Evolutionary conservation across 495 filamentous ascomycete species (phyloP).

Genomic region (Parmelia sp.): DNA sequence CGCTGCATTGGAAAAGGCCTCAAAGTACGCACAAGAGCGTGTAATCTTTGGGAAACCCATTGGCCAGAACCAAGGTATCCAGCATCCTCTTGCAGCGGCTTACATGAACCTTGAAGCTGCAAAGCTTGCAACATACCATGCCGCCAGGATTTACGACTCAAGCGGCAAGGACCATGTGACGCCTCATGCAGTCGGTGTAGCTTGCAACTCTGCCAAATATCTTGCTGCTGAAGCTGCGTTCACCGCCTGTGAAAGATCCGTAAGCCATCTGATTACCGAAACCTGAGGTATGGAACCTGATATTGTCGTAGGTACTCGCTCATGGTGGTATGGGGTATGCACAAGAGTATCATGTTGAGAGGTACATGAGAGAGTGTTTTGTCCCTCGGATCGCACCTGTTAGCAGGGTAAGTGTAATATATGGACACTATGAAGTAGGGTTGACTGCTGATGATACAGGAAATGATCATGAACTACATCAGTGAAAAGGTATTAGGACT

Average conservation of each 20-base stretch:
- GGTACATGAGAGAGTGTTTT: slow-evolving; percentile 66
- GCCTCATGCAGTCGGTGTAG: slow-evolving; percentile 59
- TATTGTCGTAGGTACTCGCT: slow-evolving; percentile 36
- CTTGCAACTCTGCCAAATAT: slow-evolving; percentile 71
- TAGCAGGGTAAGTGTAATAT: slow-evolving; percentile 43
- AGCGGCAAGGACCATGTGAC: slow-evolving; percentile 30
- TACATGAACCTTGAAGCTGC: slow-evolving; percentile 78
- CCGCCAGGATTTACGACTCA: slow-evolving; percentile 63
- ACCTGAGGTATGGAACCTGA: not conserved
- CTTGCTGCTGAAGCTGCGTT: slow-evolving; percentile 74
- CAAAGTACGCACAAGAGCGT: slow-evolving; percentile 61
- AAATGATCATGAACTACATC: slow-evolving; percentile 80
- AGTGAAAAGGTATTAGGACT: slow-evolving; percentile 61
- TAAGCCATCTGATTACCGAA: not conserved
- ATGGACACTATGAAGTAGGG: not conserved
- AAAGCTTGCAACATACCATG: slow-evolving; percentile 72
- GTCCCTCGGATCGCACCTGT: slow-evolving; percentile 72
- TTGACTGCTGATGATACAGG: slow-evolving; percentile 28
- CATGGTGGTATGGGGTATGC: slow-evolving; percentile 77
- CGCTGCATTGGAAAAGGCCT: slow-evolving; percentile 57
- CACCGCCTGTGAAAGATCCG: slow-evolving; percentile 63
- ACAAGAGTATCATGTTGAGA: slow-evolving; percentile 71
- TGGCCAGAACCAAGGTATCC: slow-evolving; percentile 68
- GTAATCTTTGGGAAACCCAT: slow-evolving; percentile 66
- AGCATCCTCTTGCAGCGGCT: slow-evolving; percentile 65